Evolutionary conservation across 768 basidiomycete species (phyloP), one percentile per base, ranked within the genome.

Genomic region (Nevesoporus exiguus): DNA sequence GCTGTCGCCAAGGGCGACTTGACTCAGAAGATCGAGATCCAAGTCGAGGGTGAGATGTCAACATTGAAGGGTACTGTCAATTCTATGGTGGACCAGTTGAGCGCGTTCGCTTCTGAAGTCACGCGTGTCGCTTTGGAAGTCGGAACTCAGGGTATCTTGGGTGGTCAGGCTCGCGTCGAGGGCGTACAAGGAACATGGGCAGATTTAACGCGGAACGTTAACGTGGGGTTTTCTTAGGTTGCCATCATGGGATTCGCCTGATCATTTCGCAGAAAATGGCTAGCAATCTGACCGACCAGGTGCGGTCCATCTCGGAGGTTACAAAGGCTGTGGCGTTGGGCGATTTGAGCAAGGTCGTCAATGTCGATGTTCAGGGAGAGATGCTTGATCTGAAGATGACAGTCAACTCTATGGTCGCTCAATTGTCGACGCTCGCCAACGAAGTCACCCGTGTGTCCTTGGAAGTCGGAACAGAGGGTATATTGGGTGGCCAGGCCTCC

Each of bases 181-280:
- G 91, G 90, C 65, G 93, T 94, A 0, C 89, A 93, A 68, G 94
- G 94, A 17, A 93, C 93, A 8, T 97, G 94, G 94, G 85, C 86
- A 19, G 88, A 91, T 65, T 76, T 97, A 69, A 95, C 93, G 0
- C 76, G 86, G 52, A 91, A 90, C 55, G 93, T 97, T 65, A 97
- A 97, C 69, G 89, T 91, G 66, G 49, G 55, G 25, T n/a, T 48
- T 49, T 42, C 55, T 21, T 45, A 5, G 6, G 39, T 15, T 33
- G n/a, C 25, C 44, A 3, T 30, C 22, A 1, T 9, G 24, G 39
- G 11, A 10, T 11, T 31, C 5, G 29, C 43, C 27, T 54, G 29
- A 68, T 44, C 27, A 39, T 21, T 10, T 21, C 15, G 45, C 61
- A 90, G 88, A 88, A 88, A 83, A 92, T 93, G 88, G 90, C 90